Base-by-base conservation (phyloP, 805 yeast species). In the Pichia exigua region DNA sequence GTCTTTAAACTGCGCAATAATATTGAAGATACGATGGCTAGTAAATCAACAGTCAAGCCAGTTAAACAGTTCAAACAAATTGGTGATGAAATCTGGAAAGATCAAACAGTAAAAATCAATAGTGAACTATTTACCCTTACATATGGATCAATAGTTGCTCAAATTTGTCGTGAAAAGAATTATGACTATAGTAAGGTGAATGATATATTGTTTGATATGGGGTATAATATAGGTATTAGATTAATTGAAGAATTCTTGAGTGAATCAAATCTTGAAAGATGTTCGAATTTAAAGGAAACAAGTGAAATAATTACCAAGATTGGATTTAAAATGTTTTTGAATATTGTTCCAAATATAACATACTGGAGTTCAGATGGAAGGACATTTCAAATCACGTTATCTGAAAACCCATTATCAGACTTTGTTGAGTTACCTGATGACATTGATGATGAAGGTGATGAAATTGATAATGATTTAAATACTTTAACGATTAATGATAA, bases 11-110 rank as follows among this genome's bases (percentile, higher is more conserved):
- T 17, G 39, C 6, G 39, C 18, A 17, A 35, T 35, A 17, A 35
- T 4, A 35, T 7, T 35, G n/a, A 11, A n/a, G 10, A n/a, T 5
- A 35, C 39, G n/a, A 35, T 35, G 39, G 39, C 39, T 11, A 35
- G 39, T 35, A 35, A n/a, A n/a, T n/a, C 39, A n/a, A 35, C 11
- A 5, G 12, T 11, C 17, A 50, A 32, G 39, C 50, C 44, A 11
- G 32, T 22, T 21, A 47, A 48, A 28, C 48, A 41, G 35, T 42
- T 40, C 2, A 44, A 51, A 22, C 46, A 73, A 18, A 72, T 80
- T 20, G 92, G 95, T 32, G 98, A 92, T 53, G 97, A 91, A 52
- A 81, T 90, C 46, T 92, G 97, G 97, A 89, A 87, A 68, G 84
- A 81, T 63, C 79, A 79, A 58, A 87, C 85, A 42, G 96, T 89